phyloP scores from a whole-genome alignment of 108 stramenopile genomes.

The Ochromonas danica region DNA sequence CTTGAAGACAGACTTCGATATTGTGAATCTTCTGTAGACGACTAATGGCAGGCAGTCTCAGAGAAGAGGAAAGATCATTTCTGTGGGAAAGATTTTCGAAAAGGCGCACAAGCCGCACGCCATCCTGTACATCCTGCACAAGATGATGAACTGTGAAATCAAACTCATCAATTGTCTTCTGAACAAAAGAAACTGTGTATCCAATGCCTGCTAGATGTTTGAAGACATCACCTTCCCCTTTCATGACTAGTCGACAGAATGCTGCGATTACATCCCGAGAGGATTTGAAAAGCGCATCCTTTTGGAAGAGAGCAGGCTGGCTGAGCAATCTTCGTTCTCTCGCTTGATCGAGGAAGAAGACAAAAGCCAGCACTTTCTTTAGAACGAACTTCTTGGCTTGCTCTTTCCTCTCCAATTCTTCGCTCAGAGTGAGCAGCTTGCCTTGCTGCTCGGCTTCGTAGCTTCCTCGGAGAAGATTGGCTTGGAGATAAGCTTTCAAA shows the following conservation, averaged over 20 bases:
- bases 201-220: constrained; percentile 74
- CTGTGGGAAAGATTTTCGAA: constrained; percentile 64
- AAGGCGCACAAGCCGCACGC: constrained; percentile 75
- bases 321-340: not conserved
- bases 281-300: constrained; percentile 64
- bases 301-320: not conserved
- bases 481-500: not conserved
- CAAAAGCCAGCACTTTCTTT: constrained; percentile 55
- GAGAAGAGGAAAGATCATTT: constrained; percentile 50
- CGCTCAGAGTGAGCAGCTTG: not conserved
- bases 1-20: constrained; percentile 64
- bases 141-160: constrained; percentile 74
- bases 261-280: constrained; percentile 69
- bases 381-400: constrained; percentile 62
- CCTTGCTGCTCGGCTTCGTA: not conserved
- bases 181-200: constrained; percentile 69
- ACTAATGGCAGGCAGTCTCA: constrained; percentile 80
- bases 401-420: not conserved
- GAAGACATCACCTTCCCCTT: constrained; percentile 76
- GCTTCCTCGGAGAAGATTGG: not conserved
- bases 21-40: constrained; percentile 89
- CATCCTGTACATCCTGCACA: constrained; percentile 86
- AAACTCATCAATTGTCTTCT: constrained; percentile 81
- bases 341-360: constrained; percentile 70
- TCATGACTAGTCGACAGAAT: constrained; percentile 73